Conservation (phyloP, 176 grass and related monocot species). For the Bolboschoenus planiculmis region DNA sequence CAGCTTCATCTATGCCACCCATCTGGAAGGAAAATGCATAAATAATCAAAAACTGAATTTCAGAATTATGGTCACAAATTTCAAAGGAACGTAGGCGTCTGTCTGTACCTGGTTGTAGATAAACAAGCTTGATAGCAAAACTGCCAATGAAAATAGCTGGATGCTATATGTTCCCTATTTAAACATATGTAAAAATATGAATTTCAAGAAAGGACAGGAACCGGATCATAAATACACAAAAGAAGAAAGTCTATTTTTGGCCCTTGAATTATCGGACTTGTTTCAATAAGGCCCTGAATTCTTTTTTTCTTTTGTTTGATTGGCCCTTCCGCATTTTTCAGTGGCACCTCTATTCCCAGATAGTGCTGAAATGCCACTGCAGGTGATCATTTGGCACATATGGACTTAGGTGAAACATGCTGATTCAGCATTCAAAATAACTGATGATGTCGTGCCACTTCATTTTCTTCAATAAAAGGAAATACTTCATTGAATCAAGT, state of each 20-base stretch:
- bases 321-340: neutral
- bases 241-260: neutral
- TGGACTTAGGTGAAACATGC: neutral
- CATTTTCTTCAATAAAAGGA: neutral
- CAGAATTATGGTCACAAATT: neutral
- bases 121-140: constrained; percentile 62
- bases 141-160: constrained; percentile 66
- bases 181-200: constrained; percentile 9
- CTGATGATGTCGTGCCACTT: neutral
- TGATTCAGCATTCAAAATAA: neutral
- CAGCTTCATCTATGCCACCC: constrained; percentile 79
- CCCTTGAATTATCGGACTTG: neutral
- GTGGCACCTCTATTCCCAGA: neutral
- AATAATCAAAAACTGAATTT: constrained; percentile 22
- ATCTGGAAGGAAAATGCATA: constrained; percentile 36
- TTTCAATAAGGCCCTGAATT: neutral
- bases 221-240: neutral
- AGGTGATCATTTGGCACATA: neutral
- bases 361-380: neutral
- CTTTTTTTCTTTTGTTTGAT: neutral
- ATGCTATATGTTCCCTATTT: constrained; percentile 67
- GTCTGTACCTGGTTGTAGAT: constrained; percentile 60
- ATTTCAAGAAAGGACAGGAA: neutral
- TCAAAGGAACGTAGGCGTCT: neutral
- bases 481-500: neutral